Evolutionary conservation across 768 basidiomycete genomes (phyloP), one percentile per base, ranked within the genome.

Genomic region (Mycena rebaudengoi): DNA sequence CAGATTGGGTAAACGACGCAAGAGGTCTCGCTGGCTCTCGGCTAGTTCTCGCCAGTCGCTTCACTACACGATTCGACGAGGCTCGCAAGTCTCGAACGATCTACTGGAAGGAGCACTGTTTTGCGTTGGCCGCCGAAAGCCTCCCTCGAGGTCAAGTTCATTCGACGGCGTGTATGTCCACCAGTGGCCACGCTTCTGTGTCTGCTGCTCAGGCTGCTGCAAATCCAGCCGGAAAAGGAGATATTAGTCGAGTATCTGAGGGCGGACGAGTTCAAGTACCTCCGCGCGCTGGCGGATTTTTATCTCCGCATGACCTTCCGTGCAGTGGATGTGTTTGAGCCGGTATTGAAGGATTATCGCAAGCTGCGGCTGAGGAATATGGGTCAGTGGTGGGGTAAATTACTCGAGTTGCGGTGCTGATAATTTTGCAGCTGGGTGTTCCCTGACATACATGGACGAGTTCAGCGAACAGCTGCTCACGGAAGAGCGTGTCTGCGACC

Each of bases 101-200:
- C 7, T 99, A 88, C 78, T 99, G 97, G 97, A 99, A 99, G 80
- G 97, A 99, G 74, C 95, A 98, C 69, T 99, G 97, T 74, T 99
- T 99, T 74, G 97, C 97, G 21, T 81, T 99, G 46, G 98, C 95
- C 63, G 96, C 98, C 23, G 98, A 96, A 73, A 91, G 86, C 29
- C 81, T 99, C 96, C 6, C 89, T 97, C 65, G 90, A 90, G 69
- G 75, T 96, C 16, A 86, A 86, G 32, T 86, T 79, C 62, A 89
- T 99, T n/a, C 59, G 98, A 98, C 11, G 98, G 98, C 14, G 96
- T 98, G 11, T 96, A 96, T 78, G 92, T 91, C 64, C 98, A 98
- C 76, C 94, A 98, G 69, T 87, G 90, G 45, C 98, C 0, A 99
- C 96, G 4, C 99, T 97, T 77, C 79, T 99, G 49, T 96, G 92